Conservation (phyloP, 306 rosid genomes). For the Bauhinia variegata region DNA sequence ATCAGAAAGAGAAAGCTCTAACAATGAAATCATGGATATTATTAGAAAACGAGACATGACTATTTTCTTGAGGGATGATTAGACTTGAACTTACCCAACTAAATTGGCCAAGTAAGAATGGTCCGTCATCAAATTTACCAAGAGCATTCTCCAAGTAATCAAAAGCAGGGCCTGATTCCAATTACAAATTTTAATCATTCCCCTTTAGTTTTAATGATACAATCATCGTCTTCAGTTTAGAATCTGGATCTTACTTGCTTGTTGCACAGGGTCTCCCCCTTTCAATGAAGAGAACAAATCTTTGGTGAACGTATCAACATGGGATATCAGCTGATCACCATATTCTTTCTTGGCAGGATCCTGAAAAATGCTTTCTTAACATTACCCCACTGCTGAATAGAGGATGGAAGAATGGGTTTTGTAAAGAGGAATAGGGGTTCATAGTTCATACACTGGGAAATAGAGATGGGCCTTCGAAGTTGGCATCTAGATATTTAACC, state of each 20-base stretch:
- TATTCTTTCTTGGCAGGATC: constrained; percentile 49
- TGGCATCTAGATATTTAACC: constrained; percentile 58
- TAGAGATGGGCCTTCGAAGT: constrained; percentile 49
- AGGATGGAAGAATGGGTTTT: neutral
- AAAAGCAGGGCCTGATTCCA: constrained; percentile 51
- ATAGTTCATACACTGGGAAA: constrained; percentile 45
- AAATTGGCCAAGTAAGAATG: constrained; percentile 64
- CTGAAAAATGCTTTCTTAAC: constrained; percentile 25
- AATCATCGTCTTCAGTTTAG: neutral
- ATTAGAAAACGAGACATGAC: neutral
- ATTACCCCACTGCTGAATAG: neutral
- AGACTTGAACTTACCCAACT: constrained; percentile 52
- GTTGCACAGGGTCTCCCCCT: constrained; percentile 32
- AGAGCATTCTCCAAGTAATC: constrained; percentile 70
- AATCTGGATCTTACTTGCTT: constrained; percentile 36
- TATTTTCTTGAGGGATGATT: neutral
- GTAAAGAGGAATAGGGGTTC: neutral
- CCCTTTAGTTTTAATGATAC: neutral
- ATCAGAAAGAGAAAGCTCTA: constrained; percentile 8
- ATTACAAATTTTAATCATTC: neutral
- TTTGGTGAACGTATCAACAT: constrained; percentile 43
- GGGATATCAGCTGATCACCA: constrained; percentile 50
- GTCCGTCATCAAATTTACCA: constrained; percentile 59
- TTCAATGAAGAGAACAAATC: constrained; percentile 36
- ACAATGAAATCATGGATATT: neutral